A percentile compares a stretch with the other conserved stretches of the same genome.
These are phyloP conservation scores for Coemansia sp. DNA, from an alignment of 192 early-diverging fungal species.

Conservation along the genomic window DNA sequence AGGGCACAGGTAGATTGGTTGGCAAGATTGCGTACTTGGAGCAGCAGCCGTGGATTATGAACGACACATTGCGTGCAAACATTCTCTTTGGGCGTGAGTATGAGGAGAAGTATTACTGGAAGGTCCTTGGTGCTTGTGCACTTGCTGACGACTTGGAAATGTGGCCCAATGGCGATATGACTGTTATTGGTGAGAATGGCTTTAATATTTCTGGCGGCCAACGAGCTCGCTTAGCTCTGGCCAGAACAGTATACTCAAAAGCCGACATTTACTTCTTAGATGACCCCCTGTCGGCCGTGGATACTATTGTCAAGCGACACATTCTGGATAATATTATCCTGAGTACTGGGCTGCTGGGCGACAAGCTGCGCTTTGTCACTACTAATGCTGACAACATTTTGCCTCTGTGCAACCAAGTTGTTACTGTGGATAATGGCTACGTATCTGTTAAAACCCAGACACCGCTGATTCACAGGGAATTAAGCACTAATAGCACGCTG, in stretches of 20 bases:
- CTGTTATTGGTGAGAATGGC: conserved; percentile 69
- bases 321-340: conserved; percentile 63
- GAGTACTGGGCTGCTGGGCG: conserved; percentile 55
- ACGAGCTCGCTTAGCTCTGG: conserved; percentile 63
- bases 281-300: conserved; percentile 74
- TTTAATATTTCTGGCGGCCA: conserved; percentile 76
- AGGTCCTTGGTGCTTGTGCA: conserved; percentile 61
- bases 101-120: conserved; percentile 59
- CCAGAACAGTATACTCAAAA: conserved; percentile 63
- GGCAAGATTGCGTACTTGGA: conserved; percentile 30
- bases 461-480: neutral
- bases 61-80: conserved; percentile 70
- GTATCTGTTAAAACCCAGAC: conserved; percentile 47
- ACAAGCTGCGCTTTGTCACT: conserved; percentile 53
- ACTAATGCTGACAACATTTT: conserved; percentile 33
- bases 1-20: conserved; percentile 28
- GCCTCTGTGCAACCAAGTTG: conserved; percentile 25
- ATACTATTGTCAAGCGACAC: conserved; percentile 62
- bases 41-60: conserved; percentile 41
- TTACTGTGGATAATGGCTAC: conserved; percentile 15
- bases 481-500: conserved; percentile 7
- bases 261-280: conserved; percentile 70
- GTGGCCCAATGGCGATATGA: conserved; percentile 63
- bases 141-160: conserved; percentile 63
- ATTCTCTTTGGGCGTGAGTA: conserved; percentile 73